Evolutionary conservation across 2,329 filamentous ascomycete genomes (phyloP), one percentile per base, ranked within the genome.

Genomic region (Claviceps digitariae): DNA sequence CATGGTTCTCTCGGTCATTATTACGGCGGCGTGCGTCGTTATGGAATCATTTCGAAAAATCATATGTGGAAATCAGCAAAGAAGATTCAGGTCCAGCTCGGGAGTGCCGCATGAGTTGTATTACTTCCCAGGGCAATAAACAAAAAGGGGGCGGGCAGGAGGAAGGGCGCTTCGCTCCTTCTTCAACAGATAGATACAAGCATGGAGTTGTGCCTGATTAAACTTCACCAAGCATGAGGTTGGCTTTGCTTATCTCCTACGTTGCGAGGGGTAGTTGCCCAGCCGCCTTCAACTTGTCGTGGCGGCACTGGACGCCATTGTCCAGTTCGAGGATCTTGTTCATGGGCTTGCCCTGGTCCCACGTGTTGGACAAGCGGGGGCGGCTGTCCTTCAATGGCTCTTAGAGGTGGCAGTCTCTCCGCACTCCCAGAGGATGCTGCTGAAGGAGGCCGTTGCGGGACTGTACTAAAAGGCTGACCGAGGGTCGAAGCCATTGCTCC

Each of bases 331-430:
- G 62, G 60, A 52, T 69, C 66, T 48, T 67, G 66, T 55, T 70
- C 68, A 44, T 67, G 65, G 15, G 59, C 58, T 36, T 60, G 63
- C 5, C 66, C 64, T 13, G 58, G 50, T 8, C 55, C 57, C 21
- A 60, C 51, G 8, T 60, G 57, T 45, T 60, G 57, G 6, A 48
- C 51, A 5, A 31, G 3, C 12, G 61, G 59, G 13, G 58, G 59
- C 15, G 58, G 59, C 1, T 59, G 58, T 4, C 66, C 65, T 44
- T 78, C 75, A 57, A 78, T 71, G 5, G 61, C 58, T 50, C 75
- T 67, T 40, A 79, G 59, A 2, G 76, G 74, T 4, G 76, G 76
- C 3, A 79, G 64, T 53, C 73, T 68, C 10, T 76, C 72, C 13
- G 66, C 66, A 5, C 67, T 66, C 1, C 64, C 63, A 1, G 69